Conservation (phyloP, 345 rosid genomes). For the Moricandia arvensis region DNA sequence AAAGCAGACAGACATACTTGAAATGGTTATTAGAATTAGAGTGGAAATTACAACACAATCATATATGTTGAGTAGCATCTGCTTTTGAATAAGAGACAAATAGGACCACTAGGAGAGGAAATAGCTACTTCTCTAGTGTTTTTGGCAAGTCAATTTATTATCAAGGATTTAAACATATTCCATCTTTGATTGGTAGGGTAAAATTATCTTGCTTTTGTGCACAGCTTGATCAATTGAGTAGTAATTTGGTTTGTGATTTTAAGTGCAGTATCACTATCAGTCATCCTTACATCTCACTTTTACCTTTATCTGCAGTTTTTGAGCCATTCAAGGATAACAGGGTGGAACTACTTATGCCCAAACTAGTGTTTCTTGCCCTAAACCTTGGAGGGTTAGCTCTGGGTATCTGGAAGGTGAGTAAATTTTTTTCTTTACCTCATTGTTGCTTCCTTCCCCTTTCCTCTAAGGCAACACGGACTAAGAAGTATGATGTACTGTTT, state of each 20-base stretch:
- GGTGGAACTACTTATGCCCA: slow-evolving; percentile 90
- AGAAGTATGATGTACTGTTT: neutral
- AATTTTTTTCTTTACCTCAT: neutral
- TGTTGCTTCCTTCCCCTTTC: neutral
- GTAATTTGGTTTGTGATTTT: neutral
- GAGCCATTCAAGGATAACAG: slow-evolving; percentile 94
- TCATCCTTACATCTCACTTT: neutral
- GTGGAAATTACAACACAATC: neutral
- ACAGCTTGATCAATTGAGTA: neutral
- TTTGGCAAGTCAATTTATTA: neutral
- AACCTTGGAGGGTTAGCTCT: slow-evolving; percentile 89
- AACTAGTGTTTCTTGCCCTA: slow-evolving; percentile 86
- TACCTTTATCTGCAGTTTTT: slow-evolving; percentile 62
- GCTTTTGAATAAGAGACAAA: neutral
- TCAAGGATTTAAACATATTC: neutral
- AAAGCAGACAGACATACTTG: neutral
- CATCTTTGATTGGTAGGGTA: neutral
- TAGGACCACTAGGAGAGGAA: neutral
- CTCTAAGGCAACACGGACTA: neutral
- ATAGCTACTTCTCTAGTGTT: neutral
- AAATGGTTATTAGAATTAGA: neutral
- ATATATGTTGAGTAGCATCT: neutral
- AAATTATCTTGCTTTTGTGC: neutral
- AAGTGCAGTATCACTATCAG: neutral
- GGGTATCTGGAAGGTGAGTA: slow-evolving; percentile 96